These are phyloP conservation scores for Trichosporon faecale DNA, from an alignment of 1,284 basidiomycete species.

Conservation along the genomic window DNA sequence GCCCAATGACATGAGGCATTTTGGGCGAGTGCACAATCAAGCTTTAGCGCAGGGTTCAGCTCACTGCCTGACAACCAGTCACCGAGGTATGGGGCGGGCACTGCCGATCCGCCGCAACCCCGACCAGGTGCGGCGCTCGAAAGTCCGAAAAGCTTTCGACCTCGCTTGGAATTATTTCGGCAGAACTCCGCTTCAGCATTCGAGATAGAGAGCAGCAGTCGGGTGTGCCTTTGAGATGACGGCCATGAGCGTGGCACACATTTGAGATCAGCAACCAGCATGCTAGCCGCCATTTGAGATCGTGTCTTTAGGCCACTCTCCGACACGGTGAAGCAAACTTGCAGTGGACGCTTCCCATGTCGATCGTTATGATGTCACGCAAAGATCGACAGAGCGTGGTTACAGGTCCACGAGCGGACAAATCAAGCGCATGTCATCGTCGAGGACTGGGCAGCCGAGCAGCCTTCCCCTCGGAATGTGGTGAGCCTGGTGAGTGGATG, in stretches of 20 bases:
- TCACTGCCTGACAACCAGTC: not conserved
- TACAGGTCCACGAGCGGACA: not conserved
- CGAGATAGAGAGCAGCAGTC: not conserved
- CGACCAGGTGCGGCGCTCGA: not conserved
- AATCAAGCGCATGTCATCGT: not conserved
- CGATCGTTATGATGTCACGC: not conserved
- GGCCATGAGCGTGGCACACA: not conserved
- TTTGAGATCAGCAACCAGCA: not conserved
- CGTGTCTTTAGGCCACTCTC: not conserved
- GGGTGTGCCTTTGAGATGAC: not conserved
- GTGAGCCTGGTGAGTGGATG: not conserved
- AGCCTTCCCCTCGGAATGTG: not conserved
- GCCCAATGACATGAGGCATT: not conserved
- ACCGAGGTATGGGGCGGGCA: not conserved
- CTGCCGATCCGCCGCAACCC: not conserved
- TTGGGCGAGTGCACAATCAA: no score
- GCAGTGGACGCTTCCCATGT: not conserved
- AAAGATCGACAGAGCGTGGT: not conserved
- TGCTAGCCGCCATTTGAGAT: not conserved
- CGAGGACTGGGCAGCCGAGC: not conserved
- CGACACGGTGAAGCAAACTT: not conserved
- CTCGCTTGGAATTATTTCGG: not conserved
- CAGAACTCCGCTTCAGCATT: not conserved
- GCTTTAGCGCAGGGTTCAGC: not conserved
- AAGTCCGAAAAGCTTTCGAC: not conserved